These are phyloP conservation scores for Inosperma sp. DNA, from an alignment of 768 basidiomycete genomes.

Conservation along the genomic window DNA sequence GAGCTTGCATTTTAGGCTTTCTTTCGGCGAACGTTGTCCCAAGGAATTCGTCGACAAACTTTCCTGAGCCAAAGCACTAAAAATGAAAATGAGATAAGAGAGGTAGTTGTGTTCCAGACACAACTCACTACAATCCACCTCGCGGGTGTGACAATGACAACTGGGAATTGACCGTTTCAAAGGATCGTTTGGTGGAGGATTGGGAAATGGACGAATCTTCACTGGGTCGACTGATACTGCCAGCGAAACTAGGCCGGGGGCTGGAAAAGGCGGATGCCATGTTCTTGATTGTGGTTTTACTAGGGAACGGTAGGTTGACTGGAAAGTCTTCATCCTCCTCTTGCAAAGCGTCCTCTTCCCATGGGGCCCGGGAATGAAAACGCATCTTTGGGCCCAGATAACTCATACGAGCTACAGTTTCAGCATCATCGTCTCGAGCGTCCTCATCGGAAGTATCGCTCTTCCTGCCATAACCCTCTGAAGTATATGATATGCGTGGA, in stretches of 20 bases:
- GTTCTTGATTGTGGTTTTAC: conserved; percentile 31
- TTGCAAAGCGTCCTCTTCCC: conserved; percentile 51
- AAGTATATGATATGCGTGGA: conserved; percentile 31
- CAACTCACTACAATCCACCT: conserved; percentile 57
- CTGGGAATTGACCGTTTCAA: conserved; percentile 52
- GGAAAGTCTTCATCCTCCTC: conserved; percentile 42
- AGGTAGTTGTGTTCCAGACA: conserved; percentile 8
- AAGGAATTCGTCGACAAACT: conserved; percentile 55
- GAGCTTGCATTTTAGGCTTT: conserved; percentile 40
- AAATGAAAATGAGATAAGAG: conserved; percentile 3
- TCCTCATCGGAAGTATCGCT: conserved; percentile 26
- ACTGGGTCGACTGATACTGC: conserved; percentile 50
- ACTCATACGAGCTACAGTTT: conserved; percentile 53
- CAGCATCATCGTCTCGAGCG: conserved; percentile 41
- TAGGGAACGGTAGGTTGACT: conserved; percentile 20
- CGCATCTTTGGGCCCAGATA: conserved; percentile 80
- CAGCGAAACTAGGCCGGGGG: conserved; percentile 31
- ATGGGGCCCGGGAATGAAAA: conserved; percentile 76
- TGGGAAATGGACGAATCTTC: conserved; percentile 57
- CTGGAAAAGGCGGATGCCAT: conserved; percentile 45
- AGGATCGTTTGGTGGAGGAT: conserved; percentile 48
- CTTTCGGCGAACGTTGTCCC: conserved; percentile 32
- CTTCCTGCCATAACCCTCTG: conserved; percentile 28
- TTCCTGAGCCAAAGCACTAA: conserved; percentile 57
- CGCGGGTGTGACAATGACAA: conserved; percentile 47